phyloP scores from a whole-genome alignment of 2,329 filamentous ascomycete genomes.

The Talaromyces marneffei region DNA sequence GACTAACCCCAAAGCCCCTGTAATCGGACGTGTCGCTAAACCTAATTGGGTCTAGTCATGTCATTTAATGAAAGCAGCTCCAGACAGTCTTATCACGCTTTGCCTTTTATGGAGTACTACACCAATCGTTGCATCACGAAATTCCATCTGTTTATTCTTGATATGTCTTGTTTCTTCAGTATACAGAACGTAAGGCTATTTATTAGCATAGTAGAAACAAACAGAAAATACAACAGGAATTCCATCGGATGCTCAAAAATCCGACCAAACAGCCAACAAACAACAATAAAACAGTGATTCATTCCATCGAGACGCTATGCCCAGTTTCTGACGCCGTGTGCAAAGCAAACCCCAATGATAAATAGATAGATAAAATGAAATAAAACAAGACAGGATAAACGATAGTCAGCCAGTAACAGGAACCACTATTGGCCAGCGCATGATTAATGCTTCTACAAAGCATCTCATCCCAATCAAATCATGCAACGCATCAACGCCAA shows the following conservation, averaged over 20 bases:
- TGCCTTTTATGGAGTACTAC: neutral
- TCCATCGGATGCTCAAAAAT: neutral
- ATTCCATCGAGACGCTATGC: constrained; percentile 16
- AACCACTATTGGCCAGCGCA: neutral
- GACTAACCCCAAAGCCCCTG: constrained; percentile 1
- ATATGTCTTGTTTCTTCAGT: neutral
- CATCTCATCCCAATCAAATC: neutral
- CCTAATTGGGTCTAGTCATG: neutral
- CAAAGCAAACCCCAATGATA: constrained; percentile 9
- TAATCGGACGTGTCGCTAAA: neutral
- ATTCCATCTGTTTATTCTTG: no score
- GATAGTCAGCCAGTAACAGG: neutral
- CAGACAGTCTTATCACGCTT: neutral
- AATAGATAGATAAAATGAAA: neutral
- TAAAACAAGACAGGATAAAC: neutral
- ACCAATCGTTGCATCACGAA: no score
- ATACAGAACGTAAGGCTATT: neutral
- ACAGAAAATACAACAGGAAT: neutral
- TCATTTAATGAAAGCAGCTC: constrained; percentile 5
- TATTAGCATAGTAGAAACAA: neutral
- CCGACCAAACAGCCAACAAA: neutral
- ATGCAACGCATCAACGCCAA: constrained; percentile 28
- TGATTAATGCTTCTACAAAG: neutral
- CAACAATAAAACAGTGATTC: constrained; percentile 5
- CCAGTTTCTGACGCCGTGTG: constrained; percentile 14